phyloP scores from a whole-genome alignment of 768 basidiomycete species.

The Lactarius hatsudake region DNA sequence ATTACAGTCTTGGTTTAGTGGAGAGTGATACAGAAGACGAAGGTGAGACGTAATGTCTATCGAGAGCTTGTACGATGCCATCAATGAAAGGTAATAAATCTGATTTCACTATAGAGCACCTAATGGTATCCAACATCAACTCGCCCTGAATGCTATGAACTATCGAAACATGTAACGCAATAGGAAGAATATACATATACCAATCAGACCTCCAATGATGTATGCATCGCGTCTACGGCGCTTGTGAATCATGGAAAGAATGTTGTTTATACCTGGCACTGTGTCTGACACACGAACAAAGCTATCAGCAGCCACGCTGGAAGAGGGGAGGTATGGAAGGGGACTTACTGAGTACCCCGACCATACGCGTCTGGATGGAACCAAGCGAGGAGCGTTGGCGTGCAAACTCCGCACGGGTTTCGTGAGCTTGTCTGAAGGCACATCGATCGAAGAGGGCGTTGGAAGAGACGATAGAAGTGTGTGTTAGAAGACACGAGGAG shows the following conservation, averaged over 20 bases:
- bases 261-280: conserved; percentile 92
- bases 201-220: conserved; percentile 86
- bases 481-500: background rate
- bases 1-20: conserved; percentile 21
- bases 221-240: conserved; percentile 86
- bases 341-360: conserved; percentile 71
- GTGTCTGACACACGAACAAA: conserved; percentile 47
- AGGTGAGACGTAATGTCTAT: conserved; percentile 8
- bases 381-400: conserved; percentile 74
- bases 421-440: conserved; percentile 84
- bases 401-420: conserved; percentile 89
- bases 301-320: background rate
- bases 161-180: conserved; percentile 46
- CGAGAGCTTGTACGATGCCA: background rate
- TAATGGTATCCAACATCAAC: conserved; percentile 16
- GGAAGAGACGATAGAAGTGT: conserved; percentile 5
- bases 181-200: conserved; percentile 68
- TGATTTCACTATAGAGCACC: conserved; percentile 8
- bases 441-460: conserved; percentile 11
- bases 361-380: conserved; percentile 82
- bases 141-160: background rate
- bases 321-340: background rate
- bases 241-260: conserved; percentile 90
- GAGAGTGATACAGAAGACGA: conserved; percentile 14
- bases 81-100: background rate